Percentiles rank a stretch among this genome's conserved stretches.
phyloP scores from a whole-genome alignment of 2,329 filamentous ascomycete genomes.

The Cryphonectria nitschkei region DNA sequence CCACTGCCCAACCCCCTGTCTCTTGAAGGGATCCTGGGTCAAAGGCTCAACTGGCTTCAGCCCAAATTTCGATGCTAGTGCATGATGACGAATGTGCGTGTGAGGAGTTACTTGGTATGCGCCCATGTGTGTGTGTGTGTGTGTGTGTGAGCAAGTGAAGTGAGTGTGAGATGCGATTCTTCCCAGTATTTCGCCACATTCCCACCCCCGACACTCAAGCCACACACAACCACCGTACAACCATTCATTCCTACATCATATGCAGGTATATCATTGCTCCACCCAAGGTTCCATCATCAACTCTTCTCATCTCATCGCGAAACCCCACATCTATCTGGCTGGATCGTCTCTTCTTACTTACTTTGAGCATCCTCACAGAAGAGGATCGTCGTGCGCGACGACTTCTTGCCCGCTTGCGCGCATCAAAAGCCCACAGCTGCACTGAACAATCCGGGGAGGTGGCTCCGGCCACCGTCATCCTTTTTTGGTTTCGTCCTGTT shows the following conservation, averaged over 20 bases:
- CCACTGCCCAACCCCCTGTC: neutral
- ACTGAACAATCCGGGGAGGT: neutral
- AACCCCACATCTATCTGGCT: neutral
- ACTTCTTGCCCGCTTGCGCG: neutral
- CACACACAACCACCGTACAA: conserved; percentile 12
- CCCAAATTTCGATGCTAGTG: conserved; percentile 20
- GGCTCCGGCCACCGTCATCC: conserved; percentile 4
- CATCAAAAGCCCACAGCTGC: neutral
- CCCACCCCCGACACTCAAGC: conserved; percentile 18
- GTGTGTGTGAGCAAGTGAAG: too few relatives aligned
- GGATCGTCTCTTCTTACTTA: neutral
- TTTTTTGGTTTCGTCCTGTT: too few relatives aligned
- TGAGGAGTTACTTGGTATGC: neutral
- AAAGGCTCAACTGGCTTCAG: conserved; percentile 3
- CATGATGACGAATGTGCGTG: conserved; percentile 25
- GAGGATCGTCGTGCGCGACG: neutral
- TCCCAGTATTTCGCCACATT: conserved; percentile 24
- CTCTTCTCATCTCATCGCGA: conserved; percentile 14
- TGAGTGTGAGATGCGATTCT: neutral
- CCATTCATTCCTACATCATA: too few relatives aligned
- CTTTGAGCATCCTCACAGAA: too few relatives aligned
- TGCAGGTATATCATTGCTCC: conserved; percentile 2
- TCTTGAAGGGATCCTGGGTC: neutral
- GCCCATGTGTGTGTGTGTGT: too few relatives aligned
- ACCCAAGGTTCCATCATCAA: neutral